Percentiles rank a stretch among this genome's conserved stretches.
These are phyloP conservation scores for Dalbergia cultrata DNA, from an alignment of 306 rosid genomes.

Conservation along the genomic window DNA sequence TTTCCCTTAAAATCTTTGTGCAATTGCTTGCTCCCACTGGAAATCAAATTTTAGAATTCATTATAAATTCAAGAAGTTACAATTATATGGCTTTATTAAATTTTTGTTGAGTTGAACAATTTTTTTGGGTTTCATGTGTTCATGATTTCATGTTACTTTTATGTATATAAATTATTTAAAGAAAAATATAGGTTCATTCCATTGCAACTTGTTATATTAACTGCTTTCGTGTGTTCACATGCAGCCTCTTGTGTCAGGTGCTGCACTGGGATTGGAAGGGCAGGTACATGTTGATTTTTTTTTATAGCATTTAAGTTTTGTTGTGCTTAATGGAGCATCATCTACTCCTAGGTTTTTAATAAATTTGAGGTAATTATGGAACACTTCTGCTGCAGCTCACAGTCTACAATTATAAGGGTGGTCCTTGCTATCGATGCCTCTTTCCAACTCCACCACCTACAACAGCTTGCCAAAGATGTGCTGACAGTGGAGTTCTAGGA, in stretches of 20 bases:
- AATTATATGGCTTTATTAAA: not conserved
- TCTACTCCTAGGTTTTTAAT: constrained; percentile 4
- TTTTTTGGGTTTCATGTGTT: not conserved
- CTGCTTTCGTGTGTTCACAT: constrained; percentile 42
- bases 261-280: constrained; percentile 97
- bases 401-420: constrained; percentile 85
- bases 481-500: constrained; percentile 94
- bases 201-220: constrained; percentile 31
- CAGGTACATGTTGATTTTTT: constrained; percentile 65
- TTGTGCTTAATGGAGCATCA: constrained; percentile 3
- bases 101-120: not conserved
- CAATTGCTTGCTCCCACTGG: not conserved
- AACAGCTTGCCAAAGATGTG: constrained; percentile 96
- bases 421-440: constrained; percentile 94
- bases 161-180: constrained; percentile 10
- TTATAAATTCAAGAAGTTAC: constrained; percentile 14
- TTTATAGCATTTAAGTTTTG: constrained; percentile 6
- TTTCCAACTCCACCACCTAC: constrained; percentile 96
- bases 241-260: constrained; percentile 99
- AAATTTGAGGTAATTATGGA: constrained; percentile 13
- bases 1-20: not conserved
- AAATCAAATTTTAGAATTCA: constrained; percentile 4
- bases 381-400: constrained; percentile 72
- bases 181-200: constrained; percentile 15
- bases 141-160: constrained; percentile 14